Base-by-base conservation (phyloP, 2,329 filamentous ascomycete genomes). In the Achaetomium macrosporum region DNA sequence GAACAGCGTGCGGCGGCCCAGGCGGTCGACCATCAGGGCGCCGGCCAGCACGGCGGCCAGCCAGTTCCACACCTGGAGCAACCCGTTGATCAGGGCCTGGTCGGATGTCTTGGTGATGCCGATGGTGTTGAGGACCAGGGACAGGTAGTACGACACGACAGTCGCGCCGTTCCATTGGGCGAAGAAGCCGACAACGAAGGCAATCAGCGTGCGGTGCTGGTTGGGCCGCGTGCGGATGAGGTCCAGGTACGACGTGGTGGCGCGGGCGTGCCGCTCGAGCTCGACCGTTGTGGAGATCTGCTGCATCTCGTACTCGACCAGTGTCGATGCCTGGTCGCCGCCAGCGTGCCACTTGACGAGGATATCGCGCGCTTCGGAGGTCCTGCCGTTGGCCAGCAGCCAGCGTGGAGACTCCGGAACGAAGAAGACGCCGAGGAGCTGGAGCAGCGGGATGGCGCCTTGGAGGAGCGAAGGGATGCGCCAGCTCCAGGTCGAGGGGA, bases 401-500 rank as follows among this genome's bases (percentile, higher is more conserved):
- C 75, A 84, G 30, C 82, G 72, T 0, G 82, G 82, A 0, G 75
- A 79, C 56, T 85, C 82, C 0, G 81, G 81, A 1, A 54, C 63
- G 54, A 56, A 69, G 64, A 70, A 66, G 55, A 71, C 61, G n/a
- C 68, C 64, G 16, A 40, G 31, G 44, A 73, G 66, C 49, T 73
- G 70, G 7, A 72, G 29, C 2, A 73, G 57, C 3, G 70, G 70
- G 0, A 71, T 70, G 12, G 57, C 60, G 59, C 71, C 66, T 58
- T 79, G 76, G 3, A 78, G 65, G 47, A 70, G 64, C 0, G 69
- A 72, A 2, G 73, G 72, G 31, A 75, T 69, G 31, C 71, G 65
- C 72, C 72, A 75, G 2, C 64, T 65, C 63, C 67, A 70, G 45
- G 42, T 31, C 4, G 20, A 31, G 6, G 25, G 25, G n/a, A 44